Conservation (phyloP, 805 yeast species). For the Lipomyces sp. region DNA sequence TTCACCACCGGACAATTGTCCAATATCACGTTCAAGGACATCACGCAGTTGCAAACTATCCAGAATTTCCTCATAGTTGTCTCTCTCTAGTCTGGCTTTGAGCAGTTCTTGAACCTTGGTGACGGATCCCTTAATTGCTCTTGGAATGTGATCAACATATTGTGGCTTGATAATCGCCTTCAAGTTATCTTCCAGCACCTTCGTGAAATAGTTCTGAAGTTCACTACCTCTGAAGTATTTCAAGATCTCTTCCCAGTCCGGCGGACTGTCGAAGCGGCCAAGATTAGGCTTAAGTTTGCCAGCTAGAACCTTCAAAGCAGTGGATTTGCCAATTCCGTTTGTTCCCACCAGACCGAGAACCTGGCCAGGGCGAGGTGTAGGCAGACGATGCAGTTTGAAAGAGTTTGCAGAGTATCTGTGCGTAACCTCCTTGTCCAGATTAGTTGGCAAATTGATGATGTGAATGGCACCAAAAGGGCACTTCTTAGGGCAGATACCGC, state of each 20-base stretch:
- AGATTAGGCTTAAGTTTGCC: constrained; percentile 97
- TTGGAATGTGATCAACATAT: constrained; percentile 96
- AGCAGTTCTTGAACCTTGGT: constrained; percentile 85
- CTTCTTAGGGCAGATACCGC: constrained; percentile 99
- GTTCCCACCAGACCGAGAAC: constrained; percentile 97
- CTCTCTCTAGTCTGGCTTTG: constrained; percentile 76
- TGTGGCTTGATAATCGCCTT: constrained; percentile 99
- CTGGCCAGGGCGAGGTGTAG: constrained; percentile 99
- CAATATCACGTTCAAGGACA: constrained; percentile 84
- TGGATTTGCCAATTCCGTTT: constrained; percentile 98
- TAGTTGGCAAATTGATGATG: constrained; percentile 95
- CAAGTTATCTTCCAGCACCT: constrained; percentile 89
- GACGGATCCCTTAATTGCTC: constrained; percentile 90
- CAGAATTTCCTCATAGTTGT: constrained; percentile 65
- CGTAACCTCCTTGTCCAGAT: constrained; percentile 87
- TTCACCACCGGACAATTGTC: constrained; percentile 96
- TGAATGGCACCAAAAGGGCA: constrained; percentile 98
- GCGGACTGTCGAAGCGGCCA: constrained; percentile 93
- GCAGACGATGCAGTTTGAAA: constrained; percentile 94
- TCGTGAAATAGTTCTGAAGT: constrained; percentile 93
- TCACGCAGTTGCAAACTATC: constrained; percentile 73
- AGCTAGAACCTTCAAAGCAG: constrained; percentile 94
- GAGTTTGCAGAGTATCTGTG: constrained; percentile 98
- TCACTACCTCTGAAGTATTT: constrained; percentile 95
- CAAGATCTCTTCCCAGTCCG: constrained; percentile 94